Evolutionary conservation across 305 asterid species (phyloP), one percentile per base, ranked within the genome.

Genomic region (Euphrasia arctica): DNA sequence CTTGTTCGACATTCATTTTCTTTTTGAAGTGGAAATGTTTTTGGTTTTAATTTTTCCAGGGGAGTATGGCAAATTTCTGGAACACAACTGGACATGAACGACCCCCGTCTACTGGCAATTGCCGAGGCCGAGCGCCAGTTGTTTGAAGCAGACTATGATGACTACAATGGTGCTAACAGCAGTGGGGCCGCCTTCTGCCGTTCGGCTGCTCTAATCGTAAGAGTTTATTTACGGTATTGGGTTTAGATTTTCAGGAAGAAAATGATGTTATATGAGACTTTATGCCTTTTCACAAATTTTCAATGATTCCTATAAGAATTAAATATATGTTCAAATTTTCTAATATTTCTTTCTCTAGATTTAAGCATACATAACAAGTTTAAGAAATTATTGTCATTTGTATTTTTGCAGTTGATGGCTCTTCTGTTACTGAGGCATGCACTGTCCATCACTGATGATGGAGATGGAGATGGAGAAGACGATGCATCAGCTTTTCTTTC

Each of bases 61-160:
- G 97, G 97, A 79, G 94, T 95, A 49, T 92, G 98, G 98, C 97
- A 90, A 74, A 83, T 92, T 48, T 88, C 97, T 62, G 98, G 98
- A 28, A 77, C 93, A 9, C 95, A 93, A 54, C 71, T 92, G 67
- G 91, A 90, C 73, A 74, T 90, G 80, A 83, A 86, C 45, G 97
- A 92, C 72, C 94, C 97, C 69, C 97, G 95, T 43, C 70, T 92
- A 64, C 72, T 90, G 76, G 94, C 97, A 29, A 81, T 92, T 70
- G 90, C 98, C 61, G 98, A 92, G 74, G 96, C 98, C 42, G 98
- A 92, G 58, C 94, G 89, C 43, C 97, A 87, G 79, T 72, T 92
- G 52, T 69, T 92, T 77, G 97, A 92, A 75, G 84, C 96, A 39
- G 98, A 89, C 62, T 83, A 87, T 73, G 96, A 87, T 68, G 97